Conservation (phyloP, 768 basidiomycete genomes). For the Phlegmacium glaucopus region DNA sequence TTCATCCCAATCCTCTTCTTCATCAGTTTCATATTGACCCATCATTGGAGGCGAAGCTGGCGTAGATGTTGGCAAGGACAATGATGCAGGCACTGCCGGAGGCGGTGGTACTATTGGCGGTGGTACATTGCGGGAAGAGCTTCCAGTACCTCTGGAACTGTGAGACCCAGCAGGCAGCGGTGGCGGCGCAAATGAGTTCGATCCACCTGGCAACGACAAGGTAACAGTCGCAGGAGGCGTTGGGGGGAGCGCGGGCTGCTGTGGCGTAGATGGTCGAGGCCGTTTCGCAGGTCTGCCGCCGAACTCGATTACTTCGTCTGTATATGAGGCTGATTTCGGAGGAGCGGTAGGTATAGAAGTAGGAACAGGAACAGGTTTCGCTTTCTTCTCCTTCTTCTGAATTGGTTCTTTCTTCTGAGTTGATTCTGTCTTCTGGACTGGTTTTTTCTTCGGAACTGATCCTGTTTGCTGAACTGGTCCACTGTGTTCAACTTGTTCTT, state of each 20-base stretch:
- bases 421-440: background rate
- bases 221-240: conserved; percentile 1
- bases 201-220: background rate
- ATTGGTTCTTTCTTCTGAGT: too few species aligned
- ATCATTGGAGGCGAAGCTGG: conserved; percentile 14
- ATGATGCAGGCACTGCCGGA: conserved; percentile 8
- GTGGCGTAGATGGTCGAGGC: conserved; percentile 7
- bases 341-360: conserved; percentile 22
- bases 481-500: too few species aligned
- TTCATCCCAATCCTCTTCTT: conserved; percentile 11
- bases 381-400: conserved; percentile 7
- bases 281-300: conserved; percentile 6
- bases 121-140: background rate
- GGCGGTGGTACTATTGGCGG: conserved; percentile 17
- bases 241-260: conserved; percentile 13
- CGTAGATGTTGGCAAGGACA: conserved; percentile 8
- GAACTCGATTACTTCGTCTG: conserved; percentile 1
- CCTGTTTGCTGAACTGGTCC: background rate
- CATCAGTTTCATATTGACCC: conserved; percentile 25
- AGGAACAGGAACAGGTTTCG: conserved; percentile 22
- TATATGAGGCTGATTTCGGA: conserved; percentile 17
- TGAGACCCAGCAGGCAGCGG: background rate
- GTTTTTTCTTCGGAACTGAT: conserved; percentile 10
- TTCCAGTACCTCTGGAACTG: background rate
- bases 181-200: background rate